Evolutionary conservation across 1,139 yeast genomes (phyloP).

Genomic region (Hemisphaericaspora subhashii): DNA sequence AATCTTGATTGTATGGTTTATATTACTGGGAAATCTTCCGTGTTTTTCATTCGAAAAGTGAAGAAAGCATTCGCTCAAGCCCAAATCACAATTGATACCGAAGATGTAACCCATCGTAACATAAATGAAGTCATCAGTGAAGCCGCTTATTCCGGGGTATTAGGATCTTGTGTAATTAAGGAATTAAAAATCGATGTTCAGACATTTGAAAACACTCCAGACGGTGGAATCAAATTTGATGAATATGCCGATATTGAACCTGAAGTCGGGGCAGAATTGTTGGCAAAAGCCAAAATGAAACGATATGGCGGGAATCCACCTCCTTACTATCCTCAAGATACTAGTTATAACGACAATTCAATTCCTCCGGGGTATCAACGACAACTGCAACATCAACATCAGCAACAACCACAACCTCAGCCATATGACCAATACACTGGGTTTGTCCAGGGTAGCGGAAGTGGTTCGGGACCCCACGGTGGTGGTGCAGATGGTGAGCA

Average conservation of each 20-base stretch:
- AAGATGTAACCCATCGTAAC: slow-evolving; percentile 48
- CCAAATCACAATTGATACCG: slow-evolving; percentile 41
- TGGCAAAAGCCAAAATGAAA: slow-evolving; percentile 30
- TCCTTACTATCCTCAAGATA: slow-evolving; percentile 19
- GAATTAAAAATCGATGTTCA: slow-evolving; percentile 65
- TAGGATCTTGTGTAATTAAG: slow-evolving; percentile 70
- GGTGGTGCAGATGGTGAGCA: slow-evolving; percentile 9
- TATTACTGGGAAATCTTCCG: slow-evolving; percentile 64
- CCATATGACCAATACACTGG: slow-evolving; percentile 4
- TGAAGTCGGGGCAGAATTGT: slow-evolving; percentile 59
- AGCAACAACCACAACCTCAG: slow-evolving; percentile 1
- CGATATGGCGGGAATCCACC: slow-evolving; percentile 30
- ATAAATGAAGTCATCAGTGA: slow-evolving; percentile 62
- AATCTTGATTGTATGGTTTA: slow-evolving; percentile 65
- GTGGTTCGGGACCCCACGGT: slow-evolving; percentile 10
- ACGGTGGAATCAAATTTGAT: slow-evolving; percentile 77
- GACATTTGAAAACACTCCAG: slow-evolving; percentile 65
- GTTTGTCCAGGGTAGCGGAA: slow-evolving; percentile 3
- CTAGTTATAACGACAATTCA: slow-evolving; percentile 15
- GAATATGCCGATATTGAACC: slow-evolving; percentile 72
- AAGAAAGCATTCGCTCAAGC: slow-evolving; percentile 54
- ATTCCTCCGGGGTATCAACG: not conserved
- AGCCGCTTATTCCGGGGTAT: slow-evolving; percentile 78
- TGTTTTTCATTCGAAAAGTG: slow-evolving; percentile 56
- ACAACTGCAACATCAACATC: not conserved